Conservation (phyloP, 192 early-diverging fungal species). For the Coemansia brasiliensis region DNA sequence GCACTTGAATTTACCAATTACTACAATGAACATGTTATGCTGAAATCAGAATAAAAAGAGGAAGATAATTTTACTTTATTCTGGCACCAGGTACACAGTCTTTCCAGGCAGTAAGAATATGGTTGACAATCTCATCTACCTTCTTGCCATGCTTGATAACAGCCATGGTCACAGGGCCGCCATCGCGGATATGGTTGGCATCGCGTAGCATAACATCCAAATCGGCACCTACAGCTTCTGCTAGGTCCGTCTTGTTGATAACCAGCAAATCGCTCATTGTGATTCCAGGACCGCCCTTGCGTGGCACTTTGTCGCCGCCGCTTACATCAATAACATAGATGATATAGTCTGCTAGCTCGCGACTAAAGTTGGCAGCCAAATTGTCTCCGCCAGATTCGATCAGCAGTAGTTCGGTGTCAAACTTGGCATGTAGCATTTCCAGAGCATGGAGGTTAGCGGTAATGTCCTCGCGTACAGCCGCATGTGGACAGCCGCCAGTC, state of each 20-base stretch:
- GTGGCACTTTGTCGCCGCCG: slow-evolving; percentile 95
- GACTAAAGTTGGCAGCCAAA: slow-evolving; percentile 81
- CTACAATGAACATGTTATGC: slow-evolving; percentile 47
- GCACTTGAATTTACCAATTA: slow-evolving; percentile 44
- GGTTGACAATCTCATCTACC: slow-evolving; percentile 75
- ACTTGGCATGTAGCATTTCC: slow-evolving; percentile 84
- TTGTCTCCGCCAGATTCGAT: slow-evolving; percentile 96
- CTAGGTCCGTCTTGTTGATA: slow-evolving; percentile 97
- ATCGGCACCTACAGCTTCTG: slow-evolving; percentile 86
- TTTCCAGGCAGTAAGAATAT: slow-evolving; percentile 65
- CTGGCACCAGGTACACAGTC: slow-evolving; percentile 52
- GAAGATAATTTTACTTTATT: slow-evolving; percentile 20
- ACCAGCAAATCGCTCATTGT: slow-evolving; percentile 93
- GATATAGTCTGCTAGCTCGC: slow-evolving; percentile 85
- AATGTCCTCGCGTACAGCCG: slow-evolving; percentile 93
- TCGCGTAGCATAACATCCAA: slow-evolving; percentile 90
- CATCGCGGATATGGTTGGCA: slow-evolving; percentile 81
- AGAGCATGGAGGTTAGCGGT: slow-evolving; percentile 91
- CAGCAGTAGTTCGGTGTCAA: slow-evolving; percentile 78
- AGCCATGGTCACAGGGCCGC: slow-evolving; percentile 88
- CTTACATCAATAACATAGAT: slow-evolving; percentile 98
- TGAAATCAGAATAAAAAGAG: no score
- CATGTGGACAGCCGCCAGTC: slow-evolving; percentile 96
- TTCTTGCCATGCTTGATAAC: slow-evolving; percentile 89
- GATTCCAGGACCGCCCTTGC: slow-evolving; percentile 98